Evolutionary conservation across 208 protist species (phyloP), one percentile per base, ranked within the genome.

Genomic region (Leptomonas pyrrhocoris): DNA sequence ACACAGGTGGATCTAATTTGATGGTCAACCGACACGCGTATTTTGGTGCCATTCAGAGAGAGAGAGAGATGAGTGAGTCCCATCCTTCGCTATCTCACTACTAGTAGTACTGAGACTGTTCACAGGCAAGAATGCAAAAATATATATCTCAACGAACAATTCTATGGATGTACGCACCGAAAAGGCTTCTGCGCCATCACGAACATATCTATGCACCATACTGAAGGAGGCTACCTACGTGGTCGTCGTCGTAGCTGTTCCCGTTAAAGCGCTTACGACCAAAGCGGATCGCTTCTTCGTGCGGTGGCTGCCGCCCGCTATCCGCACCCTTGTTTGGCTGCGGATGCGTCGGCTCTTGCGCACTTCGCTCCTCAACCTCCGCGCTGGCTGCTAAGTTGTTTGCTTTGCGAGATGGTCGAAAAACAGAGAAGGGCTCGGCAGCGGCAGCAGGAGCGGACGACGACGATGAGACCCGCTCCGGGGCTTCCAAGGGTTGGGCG

Each of bases 181-280:
- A 9, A 38, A n/a, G n/a, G 34, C 34, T 38, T 38, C 34, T 38
- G 34, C 34, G 34, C 16, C 16, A 3, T 54, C 49, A 15, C 9
- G 6, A 30, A 13, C n/a, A 31, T 42, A 15, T 1, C 21, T 55
- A 71, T 54, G 59, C 43, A 40, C 66, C 54, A 38, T 62, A 61
- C 50, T 75, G 71, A 8, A 86, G 38, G 0, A 86, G 65, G 30
- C 21, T 28, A 9, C 74, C 77, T n/a, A 86, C 71, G 46, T 66
- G 68, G 48, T 86, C 77, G 30, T 63, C 67, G 31, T 74, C 38
- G 50, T 70, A 46, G 55, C 74, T 27, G 23, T 77, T 64, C n/a
- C 36, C 83, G 18, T 48, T 12, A 19, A 48, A 48, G 43, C 43
- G 43, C 43, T 48, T 48, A n/a, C 43, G 80, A 38, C 84, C 81